A percentile compares a stretch with the other conserved stretches of the same genome.
Evolutionary conservation across 2,329 filamentous ascomycete species (phyloP).

Genomic region (Corinectria fuckeliana): DNA sequence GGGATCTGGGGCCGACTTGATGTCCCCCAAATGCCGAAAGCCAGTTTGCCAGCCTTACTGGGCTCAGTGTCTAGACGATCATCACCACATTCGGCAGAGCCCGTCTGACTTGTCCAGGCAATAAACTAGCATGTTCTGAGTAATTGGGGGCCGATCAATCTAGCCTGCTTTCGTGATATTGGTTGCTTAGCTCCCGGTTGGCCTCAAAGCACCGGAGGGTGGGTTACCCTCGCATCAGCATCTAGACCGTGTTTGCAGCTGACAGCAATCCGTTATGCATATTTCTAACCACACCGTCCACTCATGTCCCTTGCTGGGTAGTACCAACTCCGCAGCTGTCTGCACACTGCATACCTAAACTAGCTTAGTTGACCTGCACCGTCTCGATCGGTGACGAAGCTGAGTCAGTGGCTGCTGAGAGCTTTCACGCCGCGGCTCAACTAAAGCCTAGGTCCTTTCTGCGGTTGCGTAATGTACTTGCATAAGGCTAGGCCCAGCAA

Average conservation of each 20-base stretch:
- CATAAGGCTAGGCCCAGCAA: not conserved
- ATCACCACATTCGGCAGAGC: not conserved
- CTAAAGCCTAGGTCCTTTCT: no score
- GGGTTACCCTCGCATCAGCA: not conserved
- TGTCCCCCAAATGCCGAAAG: not conserved
- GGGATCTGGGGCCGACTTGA: not conserved
- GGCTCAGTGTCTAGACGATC: not conserved
- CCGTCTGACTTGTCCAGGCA: not conserved
- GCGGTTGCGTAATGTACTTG: not conserved
- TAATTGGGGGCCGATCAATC: not conserved
- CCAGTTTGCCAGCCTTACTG: not conserved
- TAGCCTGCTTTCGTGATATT: not conserved
- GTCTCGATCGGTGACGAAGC: not conserved
- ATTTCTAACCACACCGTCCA: no score
- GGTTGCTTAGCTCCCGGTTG: not conserved
- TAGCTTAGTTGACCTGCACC: no score
- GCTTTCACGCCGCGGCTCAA: not conserved
- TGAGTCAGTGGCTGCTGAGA: not conserved
- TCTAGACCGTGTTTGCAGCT: not conserved
- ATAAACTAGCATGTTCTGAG: not conserved
- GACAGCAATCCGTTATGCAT: not conserved
- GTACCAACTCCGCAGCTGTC: no score
- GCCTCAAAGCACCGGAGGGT: not conserved
- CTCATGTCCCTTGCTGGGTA: no score
- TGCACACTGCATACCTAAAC: no score